A percentile compares a stretch with the other conserved stretches of the same genome.
These are phyloP conservation scores for Gracilaria gracilis DNA, from an alignment of 23 red algal genomes.

Conservation along the genomic window DNA sequence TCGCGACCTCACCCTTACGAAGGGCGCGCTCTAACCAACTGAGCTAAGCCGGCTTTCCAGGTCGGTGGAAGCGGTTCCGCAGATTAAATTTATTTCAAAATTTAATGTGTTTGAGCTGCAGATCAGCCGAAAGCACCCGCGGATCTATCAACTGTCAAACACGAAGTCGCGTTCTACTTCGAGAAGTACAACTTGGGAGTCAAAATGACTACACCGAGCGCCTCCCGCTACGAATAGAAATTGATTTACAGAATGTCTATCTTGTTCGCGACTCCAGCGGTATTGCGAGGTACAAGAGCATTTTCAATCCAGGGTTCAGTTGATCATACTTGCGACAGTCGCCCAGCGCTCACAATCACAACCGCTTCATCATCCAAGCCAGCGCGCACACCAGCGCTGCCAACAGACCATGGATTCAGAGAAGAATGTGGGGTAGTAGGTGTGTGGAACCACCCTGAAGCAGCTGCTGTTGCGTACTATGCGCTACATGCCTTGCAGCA, in stretches of 20 bases:
- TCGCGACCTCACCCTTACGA: constrained; percentile 86
- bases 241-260: background rate
- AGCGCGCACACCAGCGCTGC: background rate
- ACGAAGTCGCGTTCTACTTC: no score
- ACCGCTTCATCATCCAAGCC: background rate
- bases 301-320: background rate
- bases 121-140: background rate
- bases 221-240: background rate
- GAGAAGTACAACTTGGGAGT: no score
- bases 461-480: constrained; percentile 85
- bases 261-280: background rate
- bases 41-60: constrained; percentile 65
- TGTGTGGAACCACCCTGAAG: constrained; percentile 61
- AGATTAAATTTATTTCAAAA: no score
- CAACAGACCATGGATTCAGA: constrained; percentile 6
- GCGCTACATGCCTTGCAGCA: constrained; percentile 95
- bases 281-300: background rate
- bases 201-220: background rate
- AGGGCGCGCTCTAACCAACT: constrained; percentile 86
- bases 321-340: background rate
- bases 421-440: constrained; percentile 99
- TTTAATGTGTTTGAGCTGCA: background rate
- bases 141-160: no score
- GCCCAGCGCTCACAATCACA: background rate
- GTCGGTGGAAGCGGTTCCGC: no score